Evolutionary conservation across 257 asterid genomes (phyloP).

Genomic region (Salvia hispanica): DNA sequence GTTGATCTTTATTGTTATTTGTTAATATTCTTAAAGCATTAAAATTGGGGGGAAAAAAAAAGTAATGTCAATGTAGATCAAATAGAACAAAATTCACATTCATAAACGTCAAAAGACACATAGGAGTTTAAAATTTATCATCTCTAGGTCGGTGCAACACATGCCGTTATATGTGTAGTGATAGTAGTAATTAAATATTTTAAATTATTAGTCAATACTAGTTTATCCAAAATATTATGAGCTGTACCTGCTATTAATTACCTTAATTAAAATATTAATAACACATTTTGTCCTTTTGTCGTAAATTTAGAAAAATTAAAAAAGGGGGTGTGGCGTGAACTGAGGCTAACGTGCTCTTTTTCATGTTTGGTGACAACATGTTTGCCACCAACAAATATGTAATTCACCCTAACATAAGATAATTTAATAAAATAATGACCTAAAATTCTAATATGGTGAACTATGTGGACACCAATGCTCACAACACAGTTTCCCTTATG

Average conservation of each 20-base stretch:
- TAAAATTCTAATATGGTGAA: background rate
- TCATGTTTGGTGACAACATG: slow-evolving; percentile 2
- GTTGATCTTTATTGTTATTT: too few species aligned
- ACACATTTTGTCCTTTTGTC: slow-evolving; percentile 20
- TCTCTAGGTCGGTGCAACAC: background rate
- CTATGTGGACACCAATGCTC: background rate
- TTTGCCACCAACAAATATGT: slow-evolving; percentile 5
- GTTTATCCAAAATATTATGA: slow-evolving; percentile 6
- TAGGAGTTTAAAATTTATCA: too few species aligned
- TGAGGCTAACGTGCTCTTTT: slow-evolving; percentile 13
- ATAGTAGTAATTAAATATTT: background rate
- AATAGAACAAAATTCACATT: too few species aligned
- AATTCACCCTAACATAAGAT: background rate
- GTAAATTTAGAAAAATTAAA: slow-evolving; percentile 25
- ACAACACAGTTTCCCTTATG: too few species aligned
- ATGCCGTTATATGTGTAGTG: background rate
- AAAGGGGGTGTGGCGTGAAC: slow-evolving; percentile 36
- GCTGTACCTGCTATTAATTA: too few species aligned
- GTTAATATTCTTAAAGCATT: too few species aligned
- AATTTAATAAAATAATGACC: background rate
- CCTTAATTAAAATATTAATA: too few species aligned
- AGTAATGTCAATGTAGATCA: too few species aligned
- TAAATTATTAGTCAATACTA: background rate
- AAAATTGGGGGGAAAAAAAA: too few species aligned
- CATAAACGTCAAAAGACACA: too few species aligned